Evolutionary conservation across 306 rosid genomes (phyloP), one percentile per base, ranked within the genome.

Genomic region (Abrus precatorius): DNA sequence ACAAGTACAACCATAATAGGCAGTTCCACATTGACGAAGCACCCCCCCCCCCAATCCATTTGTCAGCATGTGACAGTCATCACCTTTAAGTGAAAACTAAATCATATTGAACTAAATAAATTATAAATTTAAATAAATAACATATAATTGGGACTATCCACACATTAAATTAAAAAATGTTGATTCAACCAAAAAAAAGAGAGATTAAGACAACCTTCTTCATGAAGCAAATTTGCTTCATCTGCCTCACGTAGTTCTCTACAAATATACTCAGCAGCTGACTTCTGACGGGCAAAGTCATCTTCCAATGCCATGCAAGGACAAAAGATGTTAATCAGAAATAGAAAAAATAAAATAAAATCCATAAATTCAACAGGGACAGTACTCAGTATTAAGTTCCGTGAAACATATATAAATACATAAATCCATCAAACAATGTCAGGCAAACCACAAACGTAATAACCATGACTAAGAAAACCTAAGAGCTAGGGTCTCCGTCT

Each of bases 191-290:
- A 9, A 41, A 9, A 50, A 12, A 69, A 1, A 43, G 6, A 41
- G 34, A 71, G 62, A 52, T 7, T 32, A 36, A 63, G 74, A 69
- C 27, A 77, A 93, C 99, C 99, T 90, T 91, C 94, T 89, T 93
- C 98, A 0, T 87, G 90, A 85, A 95, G 90, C 77, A 89, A 87
- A 89, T 91, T 95, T 74, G 97, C 91, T 84, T 93, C 98, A 77
- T 90, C 95, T 55, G 98, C 97, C 79, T 89, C 94, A 9, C 82
- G 88, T 59, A 93, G 81, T 57, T 92, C 93, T 77, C 84, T 91
- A 55, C 82, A 84, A 43, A 89, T 84, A 84, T 86, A 86, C 53
- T 78, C 92, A 80, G 97, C 89, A 62, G 93, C 91, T 34, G 84
- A 82, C 77, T 87, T 95, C 85, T 77, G 91, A 74, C 78, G 77